phyloP scores from a whole-genome alignment of 805 yeast genomes.

The Cyberlindnera maritima region DNA sequence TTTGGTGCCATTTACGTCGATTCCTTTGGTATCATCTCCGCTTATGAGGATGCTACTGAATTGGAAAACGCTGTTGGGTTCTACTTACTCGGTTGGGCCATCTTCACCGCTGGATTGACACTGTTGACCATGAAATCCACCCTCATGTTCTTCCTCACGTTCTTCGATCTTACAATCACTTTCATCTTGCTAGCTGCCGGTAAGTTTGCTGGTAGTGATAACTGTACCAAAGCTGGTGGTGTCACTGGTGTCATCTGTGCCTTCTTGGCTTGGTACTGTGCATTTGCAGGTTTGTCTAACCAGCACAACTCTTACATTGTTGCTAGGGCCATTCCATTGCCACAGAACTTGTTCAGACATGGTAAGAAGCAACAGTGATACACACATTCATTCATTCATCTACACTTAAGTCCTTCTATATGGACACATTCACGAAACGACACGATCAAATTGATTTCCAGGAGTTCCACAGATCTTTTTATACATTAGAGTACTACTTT shows the following conservation, averaged over 20 bases:
- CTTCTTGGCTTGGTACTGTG: constrained; percentile 66
- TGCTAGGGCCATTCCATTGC: constrained; percentile 32
- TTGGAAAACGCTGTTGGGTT: constrained; percentile 48
- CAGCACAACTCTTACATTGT: constrained; percentile 60
- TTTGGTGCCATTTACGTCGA: constrained; percentile 59
- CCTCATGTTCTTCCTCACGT: constrained; percentile 44
- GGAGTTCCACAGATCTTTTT: too few species aligned
- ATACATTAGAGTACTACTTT: too few species aligned
- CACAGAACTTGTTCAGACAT: constrained; percentile 24
- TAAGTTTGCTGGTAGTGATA: constrained; percentile 37
- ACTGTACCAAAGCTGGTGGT: constrained; percentile 55
- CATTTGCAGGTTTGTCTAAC: constrained; percentile 67
- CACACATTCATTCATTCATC: too few species aligned
- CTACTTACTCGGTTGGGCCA: constrained; percentile 51
- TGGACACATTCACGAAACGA: too few species aligned
- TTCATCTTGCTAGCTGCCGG: constrained; percentile 46
- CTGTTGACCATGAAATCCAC: constrained; percentile 48
- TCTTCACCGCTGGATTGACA: constrained; percentile 48
- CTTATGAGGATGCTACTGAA: constrained; percentile 37
- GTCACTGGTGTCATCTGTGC: constrained; percentile 61
- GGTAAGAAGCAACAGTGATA: constrained; percentile 10
- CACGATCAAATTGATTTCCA: too few species aligned
- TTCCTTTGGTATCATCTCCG: constrained; percentile 48
- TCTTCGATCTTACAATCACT: constrained; percentile 44
- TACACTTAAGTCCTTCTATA: too few species aligned